phyloP scores from a whole-genome alignment of 2,329 filamentous ascomycete genomes.

The Cytospora mali region DNA sequence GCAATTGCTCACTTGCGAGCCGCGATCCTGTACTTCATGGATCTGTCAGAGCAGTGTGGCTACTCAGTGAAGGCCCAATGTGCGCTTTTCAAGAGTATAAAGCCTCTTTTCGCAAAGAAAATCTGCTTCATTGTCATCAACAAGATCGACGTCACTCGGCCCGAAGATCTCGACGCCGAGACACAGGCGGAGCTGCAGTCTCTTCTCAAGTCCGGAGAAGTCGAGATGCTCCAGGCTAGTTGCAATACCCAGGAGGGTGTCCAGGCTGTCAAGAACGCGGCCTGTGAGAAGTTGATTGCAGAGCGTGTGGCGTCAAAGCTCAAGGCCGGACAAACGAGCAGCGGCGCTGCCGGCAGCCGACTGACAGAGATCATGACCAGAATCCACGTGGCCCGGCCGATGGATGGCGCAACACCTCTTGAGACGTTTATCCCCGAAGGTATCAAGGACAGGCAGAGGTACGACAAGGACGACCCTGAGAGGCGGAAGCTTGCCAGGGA shows the following conservation, averaged over 20 bases:
- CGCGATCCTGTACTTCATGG: slow-evolving; percentile 97
- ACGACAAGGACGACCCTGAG: slow-evolving; percentile 87
- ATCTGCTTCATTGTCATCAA: slow-evolving; percentile 96
- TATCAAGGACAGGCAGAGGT: slow-evolving; percentile 79
- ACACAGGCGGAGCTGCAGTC: slow-evolving; percentile 76
- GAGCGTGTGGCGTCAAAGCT: slow-evolving; percentile 95
- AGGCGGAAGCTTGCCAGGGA: slow-evolving; percentile 80
- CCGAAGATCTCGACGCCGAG: slow-evolving; percentile 82
- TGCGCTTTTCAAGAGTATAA: slow-evolving; percentile 93
- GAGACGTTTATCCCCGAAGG: slow-evolving; percentile 90
- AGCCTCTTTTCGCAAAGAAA: slow-evolving; percentile 96
- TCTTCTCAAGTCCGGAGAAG: slow-evolving; percentile 82
- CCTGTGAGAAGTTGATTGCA: slow-evolving; percentile 89
- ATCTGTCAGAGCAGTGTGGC: slow-evolving; percentile 93
- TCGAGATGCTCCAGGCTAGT: slow-evolving; percentile 89
- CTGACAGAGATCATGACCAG: slow-evolving; percentile 88
- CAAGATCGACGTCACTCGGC: slow-evolving; percentile 92
- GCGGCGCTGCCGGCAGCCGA: slow-evolving; percentile 71
- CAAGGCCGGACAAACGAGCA: slow-evolving; percentile 81
- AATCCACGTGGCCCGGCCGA: slow-evolving; percentile 95
- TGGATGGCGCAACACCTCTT: slow-evolving; percentile 70
- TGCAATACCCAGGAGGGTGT: slow-evolving; percentile 95
- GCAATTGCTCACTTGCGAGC: slow-evolving; percentile 96
- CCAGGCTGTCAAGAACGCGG: slow-evolving; percentile 91
- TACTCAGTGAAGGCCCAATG: slow-evolving; percentile 94